Evolutionary conservation across 768 basidiomycete species (phyloP), one percentile per base, ranked within the genome.

Genomic region (Flagelloscypha sp.): DNA sequence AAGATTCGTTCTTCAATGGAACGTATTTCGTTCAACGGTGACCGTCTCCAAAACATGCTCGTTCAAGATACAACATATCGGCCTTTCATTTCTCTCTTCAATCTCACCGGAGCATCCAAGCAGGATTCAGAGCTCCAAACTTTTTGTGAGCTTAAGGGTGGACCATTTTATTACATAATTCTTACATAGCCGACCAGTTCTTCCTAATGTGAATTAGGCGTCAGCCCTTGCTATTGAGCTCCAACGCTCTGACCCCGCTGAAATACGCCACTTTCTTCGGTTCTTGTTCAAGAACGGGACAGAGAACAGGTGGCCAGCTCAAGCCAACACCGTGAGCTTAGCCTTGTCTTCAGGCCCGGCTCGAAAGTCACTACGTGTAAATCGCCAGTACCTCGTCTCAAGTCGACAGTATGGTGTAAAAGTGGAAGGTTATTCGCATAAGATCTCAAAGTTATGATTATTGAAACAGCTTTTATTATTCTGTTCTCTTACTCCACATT

Each of bases 221-320:
- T 77, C 82, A 41, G 81, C 84, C 30, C 54, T 87, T 33, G 80
- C 74, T 38, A 79, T 88, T 43, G 86, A 88, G 64, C 72, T 88
- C 46, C 78, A 78, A 55, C 76, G 79, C 30, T 79, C 81, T 35
- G 72, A 74, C 35, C 74, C 80, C 30, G 81, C 81, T 9, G 83
- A 85, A 48, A 65, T 74, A 53, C 79, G 83, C 43, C 79, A 84
- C 64, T 87, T 86, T 63, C 58, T 88, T 53, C 80, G 84, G 53
- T 70, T 88, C 73, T 79, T 73, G 57, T 86, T 87, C 73, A 81
- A 74, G 73, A 88, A 88, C 58, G 86, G 85, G 32, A 84, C 85
- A 35, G 42, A 57, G n/a, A n/a, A n/a, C n/a, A n/a, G n/a, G n/a
- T n/a, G n/a, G n/a, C n/a, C n/a, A n/a, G n/a, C n/a, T n/a, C n/a